A percentile compares a stretch with the other conserved stretches of the same genome.
These are phyloP conservation scores for Wickerhamomyces bisporus DNA, from an alignment of 805 yeast genomes.

Conservation along the genomic window DNA sequence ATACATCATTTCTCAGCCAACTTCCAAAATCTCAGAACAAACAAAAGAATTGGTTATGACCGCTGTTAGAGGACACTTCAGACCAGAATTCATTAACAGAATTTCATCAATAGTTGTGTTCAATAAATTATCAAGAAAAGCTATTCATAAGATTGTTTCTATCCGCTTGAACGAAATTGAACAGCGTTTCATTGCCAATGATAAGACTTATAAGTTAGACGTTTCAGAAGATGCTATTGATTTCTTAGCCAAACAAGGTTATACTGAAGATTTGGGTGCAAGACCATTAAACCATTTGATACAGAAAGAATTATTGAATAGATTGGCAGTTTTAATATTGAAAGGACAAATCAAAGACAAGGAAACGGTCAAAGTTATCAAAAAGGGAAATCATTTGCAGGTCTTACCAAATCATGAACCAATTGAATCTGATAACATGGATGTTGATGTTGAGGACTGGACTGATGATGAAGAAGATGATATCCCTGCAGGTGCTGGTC, in stretches of 20 bases:
- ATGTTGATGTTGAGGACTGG: constrained; percentile 49
- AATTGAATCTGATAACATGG: constrained; percentile 41
- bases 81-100: constrained; percentile 97
- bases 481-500: constrained; percentile 19
- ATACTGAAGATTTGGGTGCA: constrained; percentile 92
- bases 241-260: constrained; percentile 80
- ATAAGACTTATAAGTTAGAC: constrained; percentile 67
- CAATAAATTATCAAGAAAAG: constrained; percentile 86
- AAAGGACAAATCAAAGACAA: constrained; percentile 85
- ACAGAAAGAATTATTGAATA: constrained; percentile 82
- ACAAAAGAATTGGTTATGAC: constrained; percentile 79
- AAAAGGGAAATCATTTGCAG: constrained; percentile 56
- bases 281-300: constrained; percentile 92
- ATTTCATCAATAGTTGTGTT: constrained; percentile 89
- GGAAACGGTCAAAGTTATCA: constrained; percentile 69
- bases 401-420: constrained; percentile 84
- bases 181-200: constrained; percentile 76
- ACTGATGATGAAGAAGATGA: constrained; percentile 58
- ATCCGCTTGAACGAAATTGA: constrained; percentile 84
- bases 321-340: constrained; percentile 81
- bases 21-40: constrained; percentile 56
- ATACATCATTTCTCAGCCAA: constrained; percentile 64
- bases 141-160: constrained; percentile 86
- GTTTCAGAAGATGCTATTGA: constrained; percentile 75
- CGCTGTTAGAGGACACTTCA: constrained; percentile 81